These are phyloP conservation scores for Evernia prunastri DNA, from an alignment of 495 filamentous ascomycete genomes.

Conservation along the genomic window DNA sequence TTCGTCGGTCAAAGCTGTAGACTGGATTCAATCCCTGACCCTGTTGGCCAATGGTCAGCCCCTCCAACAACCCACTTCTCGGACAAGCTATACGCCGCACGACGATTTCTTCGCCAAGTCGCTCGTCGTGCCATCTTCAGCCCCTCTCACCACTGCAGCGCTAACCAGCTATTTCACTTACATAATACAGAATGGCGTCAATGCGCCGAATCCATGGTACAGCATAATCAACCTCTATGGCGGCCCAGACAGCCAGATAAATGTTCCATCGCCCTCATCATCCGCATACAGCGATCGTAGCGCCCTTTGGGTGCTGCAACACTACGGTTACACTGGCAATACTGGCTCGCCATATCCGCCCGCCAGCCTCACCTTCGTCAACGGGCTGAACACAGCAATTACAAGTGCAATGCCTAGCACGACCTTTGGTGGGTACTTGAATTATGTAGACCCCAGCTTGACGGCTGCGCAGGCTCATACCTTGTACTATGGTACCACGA, in stretches of 20 bases:
- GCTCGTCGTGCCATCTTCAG: constrained; percentile 30
- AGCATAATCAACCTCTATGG: constrained; percentile 52
- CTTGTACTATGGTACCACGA: constrained; percentile 43
- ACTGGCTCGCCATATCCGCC: constrained; percentile 32
- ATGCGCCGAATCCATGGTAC: constrained; percentile 39
- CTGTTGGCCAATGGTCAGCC: constrained; percentile 27
- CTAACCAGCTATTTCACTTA: constrained; percentile 44
- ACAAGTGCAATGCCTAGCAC: constrained; percentile 33
- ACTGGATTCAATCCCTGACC: constrained; percentile 31
- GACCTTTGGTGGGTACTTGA: constrained; percentile 50
- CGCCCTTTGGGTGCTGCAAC: constrained; percentile 52
- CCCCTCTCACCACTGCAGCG: constrained; percentile 33
- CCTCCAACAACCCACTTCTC: constrained; percentile 28
- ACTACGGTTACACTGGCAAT: constrained; percentile 45
- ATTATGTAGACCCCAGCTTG: constrained; percentile 57
- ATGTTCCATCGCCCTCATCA: constrained; percentile 37
- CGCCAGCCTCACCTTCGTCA: constrained; percentile 41
- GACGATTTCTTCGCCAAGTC: constrained; percentile 51
- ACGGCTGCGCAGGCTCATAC: constrained; percentile 34
- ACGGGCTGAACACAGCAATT: constrained; percentile 33
- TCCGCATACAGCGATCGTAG: constrained; percentile 55
- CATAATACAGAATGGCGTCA: constrained; percentile 27
- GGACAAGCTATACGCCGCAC: constrained; percentile 29
- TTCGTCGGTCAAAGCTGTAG: constrained; percentile 29
- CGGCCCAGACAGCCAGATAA: constrained; percentile 42